A percentile compares a stretch with the other conserved stretches of the same genome.
These are phyloP conservation scores for Pichia kluyveri DNA, from an alignment of 805 yeast genomes.

Conservation along the genomic window DNA sequence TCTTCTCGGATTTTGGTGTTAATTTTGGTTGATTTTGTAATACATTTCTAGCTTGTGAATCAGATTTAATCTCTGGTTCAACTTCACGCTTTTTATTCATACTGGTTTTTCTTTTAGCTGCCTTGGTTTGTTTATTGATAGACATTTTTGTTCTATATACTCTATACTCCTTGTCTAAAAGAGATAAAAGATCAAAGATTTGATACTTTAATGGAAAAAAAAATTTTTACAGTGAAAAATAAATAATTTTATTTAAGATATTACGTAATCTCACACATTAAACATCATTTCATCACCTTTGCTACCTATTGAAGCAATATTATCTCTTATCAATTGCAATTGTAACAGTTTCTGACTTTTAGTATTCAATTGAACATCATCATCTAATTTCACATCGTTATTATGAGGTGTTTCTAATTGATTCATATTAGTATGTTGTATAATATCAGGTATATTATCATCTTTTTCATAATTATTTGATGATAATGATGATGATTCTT, in stretches of 20 bases:
- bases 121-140: constrained; percentile 38
- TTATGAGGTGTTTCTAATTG: constrained; percentile 13
- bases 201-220: not conserved
- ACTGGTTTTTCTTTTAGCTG: constrained; percentile 45
- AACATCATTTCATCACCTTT: not conserved
- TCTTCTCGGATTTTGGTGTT: constrained; percentile 48
- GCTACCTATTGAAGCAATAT: not conserved
- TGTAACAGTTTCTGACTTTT: not conserved
- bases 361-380: not conserved
- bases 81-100: constrained; percentile 49
- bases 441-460: constrained; percentile 17
- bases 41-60: constrained; percentile 61
- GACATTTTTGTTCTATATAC: constrained; percentile 15
- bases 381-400: not conserved
- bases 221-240: not conserved
- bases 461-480: constrained; percentile 8
- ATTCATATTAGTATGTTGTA: constrained; percentile 21
- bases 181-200: too few species aligned
- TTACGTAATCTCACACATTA: not conserved
- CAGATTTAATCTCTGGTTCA: constrained; percentile 58
- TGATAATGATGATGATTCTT: not conserved
- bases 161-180: not conserved
- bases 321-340: not conserved
- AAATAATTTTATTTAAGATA: too few species aligned
- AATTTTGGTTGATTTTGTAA: constrained; percentile 49